Evolutionary conservation across 2,329 filamentous ascomycete genomes (phyloP).

Genomic region (Aspergillus sp.): DNA sequence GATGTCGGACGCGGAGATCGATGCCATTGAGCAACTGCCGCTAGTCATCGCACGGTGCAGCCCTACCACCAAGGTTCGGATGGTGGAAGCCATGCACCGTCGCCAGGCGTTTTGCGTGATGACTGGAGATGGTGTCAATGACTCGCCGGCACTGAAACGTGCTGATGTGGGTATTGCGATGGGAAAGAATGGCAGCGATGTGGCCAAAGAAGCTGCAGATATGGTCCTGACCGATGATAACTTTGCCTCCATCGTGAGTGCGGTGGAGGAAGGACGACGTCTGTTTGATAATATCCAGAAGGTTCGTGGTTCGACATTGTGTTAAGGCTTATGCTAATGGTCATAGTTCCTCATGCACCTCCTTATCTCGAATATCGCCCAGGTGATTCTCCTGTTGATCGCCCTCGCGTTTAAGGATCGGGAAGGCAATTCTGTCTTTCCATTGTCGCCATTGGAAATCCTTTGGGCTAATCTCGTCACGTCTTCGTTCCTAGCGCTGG

Average conservation of each 20-base stretch:
- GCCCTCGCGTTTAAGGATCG: conserved; percentile 77
- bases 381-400: conserved; percentile 76
- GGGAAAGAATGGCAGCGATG: conserved; percentile 79
- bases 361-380: conserved; percentile 76
- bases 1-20: conserved; percentile 53
- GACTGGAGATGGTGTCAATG: conserved; percentile 87
- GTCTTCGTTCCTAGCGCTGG: conserved; percentile 81
- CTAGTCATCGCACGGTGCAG: conserved; percentile 82
- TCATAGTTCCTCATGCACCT: conserved; percentile 70
- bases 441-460: conserved; percentile 79
- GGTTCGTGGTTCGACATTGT: conserved; percentile 7
- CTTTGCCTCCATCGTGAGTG: conserved; percentile 81
- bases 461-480: conserved; percentile 93
- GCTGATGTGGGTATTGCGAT: conserved; percentile 88
- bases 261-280: conserved; percentile 77
- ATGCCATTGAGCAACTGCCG: conserved; percentile 70
- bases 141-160: conserved; percentile 75
- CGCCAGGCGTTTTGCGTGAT: conserved; percentile 76
- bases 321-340: conserved; percentile 28
- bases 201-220: conserved; percentile 75
- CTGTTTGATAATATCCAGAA: conserved; percentile 91
- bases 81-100: conserved; percentile 84
- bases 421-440: conserved; percentile 73
- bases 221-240: conserved; percentile 70
- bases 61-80: conserved; percentile 82